Evolutionary conservation across 352 stramenopile genomes (phyloP).

Genomic region (Phytophthora fragariaefolia): DNA sequence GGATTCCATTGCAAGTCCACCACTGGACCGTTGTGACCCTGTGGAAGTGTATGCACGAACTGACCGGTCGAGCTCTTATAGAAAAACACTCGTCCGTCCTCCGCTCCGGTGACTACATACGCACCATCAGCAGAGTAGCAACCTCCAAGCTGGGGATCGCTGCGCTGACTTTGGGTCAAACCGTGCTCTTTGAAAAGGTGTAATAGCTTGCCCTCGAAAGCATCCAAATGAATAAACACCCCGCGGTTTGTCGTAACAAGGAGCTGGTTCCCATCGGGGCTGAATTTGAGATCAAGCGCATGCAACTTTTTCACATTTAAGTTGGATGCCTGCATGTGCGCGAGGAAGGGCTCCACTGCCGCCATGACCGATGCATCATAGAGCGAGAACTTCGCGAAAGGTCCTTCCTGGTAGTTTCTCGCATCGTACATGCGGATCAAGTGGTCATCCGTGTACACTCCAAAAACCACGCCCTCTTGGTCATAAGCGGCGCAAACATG

Average conservation of each 20-base stretch:
- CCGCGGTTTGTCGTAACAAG: constrained; percentile 85
- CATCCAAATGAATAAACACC: constrained; percentile 84
- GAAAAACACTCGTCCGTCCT: constrained; percentile 77
- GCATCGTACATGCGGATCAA: constrained; percentile 91
- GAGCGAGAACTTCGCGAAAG: constrained; percentile 89
- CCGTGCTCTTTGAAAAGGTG: constrained; percentile 75
- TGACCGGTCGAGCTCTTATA: constrained; percentile 71
- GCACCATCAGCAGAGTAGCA: constrained; percentile 79
- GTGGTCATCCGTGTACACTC: constrained; percentile 85
- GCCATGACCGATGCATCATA: constrained; percentile 75
- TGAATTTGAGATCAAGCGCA: constrained; percentile 84
- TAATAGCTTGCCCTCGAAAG: constrained; percentile 83
- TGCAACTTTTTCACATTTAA: constrained; percentile 72
- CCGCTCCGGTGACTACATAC: constrained; percentile 73
- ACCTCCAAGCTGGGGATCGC: constrained; percentile 59
- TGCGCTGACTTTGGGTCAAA: constrained; percentile 34
- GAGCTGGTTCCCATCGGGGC: constrained; percentile 84
- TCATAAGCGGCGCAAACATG: constrained; percentile 83
- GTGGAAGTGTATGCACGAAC: constrained; percentile 57
- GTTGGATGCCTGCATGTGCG: constrained; percentile 52
- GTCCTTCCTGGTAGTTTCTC: constrained; percentile 87
- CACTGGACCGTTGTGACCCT: constrained; percentile 70
- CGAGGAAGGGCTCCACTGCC: constrained; percentile 70
- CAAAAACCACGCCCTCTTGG: constrained; percentile 86
- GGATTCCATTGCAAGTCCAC: constrained; percentile 85